Conservation (phyloP, 176 grass and related monocot genomes). For the Lolium multiflorum region DNA sequence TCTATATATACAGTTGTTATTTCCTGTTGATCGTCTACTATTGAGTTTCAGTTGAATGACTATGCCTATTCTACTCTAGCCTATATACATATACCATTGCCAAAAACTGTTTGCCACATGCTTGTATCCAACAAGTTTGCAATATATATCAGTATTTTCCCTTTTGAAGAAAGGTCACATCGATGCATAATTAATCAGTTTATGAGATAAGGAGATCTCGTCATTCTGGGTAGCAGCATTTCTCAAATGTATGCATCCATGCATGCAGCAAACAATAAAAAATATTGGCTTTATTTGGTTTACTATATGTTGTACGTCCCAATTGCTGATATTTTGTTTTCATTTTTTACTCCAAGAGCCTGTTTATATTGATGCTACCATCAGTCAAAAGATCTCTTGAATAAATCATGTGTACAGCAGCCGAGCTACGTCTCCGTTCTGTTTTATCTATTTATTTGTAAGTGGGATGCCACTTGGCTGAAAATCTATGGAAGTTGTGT, state of each 20-base stretch:
- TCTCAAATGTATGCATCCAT: constrained; percentile 5
- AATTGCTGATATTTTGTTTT: background rate
- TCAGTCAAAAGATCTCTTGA: background rate
- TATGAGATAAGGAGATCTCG: background rate
- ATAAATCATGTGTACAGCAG: background rate
- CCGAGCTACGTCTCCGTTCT: background rate
- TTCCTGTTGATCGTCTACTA: background rate
- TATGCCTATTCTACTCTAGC: background rate
- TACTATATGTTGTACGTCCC: background rate
- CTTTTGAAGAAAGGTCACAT: background rate
- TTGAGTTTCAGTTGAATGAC: background rate
- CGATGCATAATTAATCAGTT: background rate
- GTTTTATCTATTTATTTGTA: background rate
- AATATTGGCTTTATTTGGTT: background rate
- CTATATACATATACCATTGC: background rate
- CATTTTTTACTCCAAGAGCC: too few relatives aligned
- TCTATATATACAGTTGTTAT: background rate
- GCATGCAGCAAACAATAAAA: background rate
- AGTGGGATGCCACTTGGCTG: background rate
- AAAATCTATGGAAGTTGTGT: background rate
- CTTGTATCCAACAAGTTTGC: constrained; percentile 7
- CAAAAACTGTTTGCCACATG: background rate
- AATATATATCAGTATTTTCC: background rate
- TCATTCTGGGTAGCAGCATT: background rate
- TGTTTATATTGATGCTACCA: background rate